These are phyloP conservation scores for Pisolithus microcarpus DNA, from an alignment of 768 basidiomycete genomes.

Conservation along the genomic window DNA sequence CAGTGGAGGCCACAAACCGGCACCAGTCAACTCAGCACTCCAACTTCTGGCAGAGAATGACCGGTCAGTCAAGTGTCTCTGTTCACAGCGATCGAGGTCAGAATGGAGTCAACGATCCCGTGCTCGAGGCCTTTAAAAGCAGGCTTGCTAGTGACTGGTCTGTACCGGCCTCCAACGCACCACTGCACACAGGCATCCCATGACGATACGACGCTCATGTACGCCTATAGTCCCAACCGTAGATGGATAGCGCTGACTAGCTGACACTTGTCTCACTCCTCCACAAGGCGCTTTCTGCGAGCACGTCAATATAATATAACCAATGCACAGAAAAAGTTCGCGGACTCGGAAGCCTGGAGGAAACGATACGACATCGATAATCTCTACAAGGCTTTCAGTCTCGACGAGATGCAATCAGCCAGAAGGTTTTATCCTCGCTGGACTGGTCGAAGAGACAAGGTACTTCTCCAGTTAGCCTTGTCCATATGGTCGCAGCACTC, in stretches of 20 bases:
- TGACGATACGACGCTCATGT: constrained; percentile 66
- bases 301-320: constrained; percentile 60
- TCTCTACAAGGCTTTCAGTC: constrained; percentile 54
- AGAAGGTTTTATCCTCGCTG: constrained; percentile 71
- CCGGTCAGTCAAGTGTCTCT: no score
- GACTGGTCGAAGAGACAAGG: constrained; percentile 76
- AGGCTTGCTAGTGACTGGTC: constrained; percentile 40
- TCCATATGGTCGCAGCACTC: neutral
- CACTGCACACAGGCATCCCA: constrained; percentile 36
- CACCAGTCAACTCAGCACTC: no score
- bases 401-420: constrained; percentile 51
- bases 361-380: constrained; percentile 50
- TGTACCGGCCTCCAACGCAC: constrained; percentile 40
- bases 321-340: constrained; percentile 66
- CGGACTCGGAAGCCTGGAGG: constrained; percentile 63
- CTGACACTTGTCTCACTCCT: neutral
- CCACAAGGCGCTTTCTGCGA: constrained; percentile 66
- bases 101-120: constrained; percentile 1
- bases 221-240: constrained; percentile 15
- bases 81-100: neutral
- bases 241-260: neutral
- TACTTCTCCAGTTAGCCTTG: constrained; percentile 16
- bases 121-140: constrained; percentile 45
- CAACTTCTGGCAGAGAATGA: no score
- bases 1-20: no score